Conservation (phyloP, 352 stramenopile species). For the Globisporangium alternatum region DNA sequence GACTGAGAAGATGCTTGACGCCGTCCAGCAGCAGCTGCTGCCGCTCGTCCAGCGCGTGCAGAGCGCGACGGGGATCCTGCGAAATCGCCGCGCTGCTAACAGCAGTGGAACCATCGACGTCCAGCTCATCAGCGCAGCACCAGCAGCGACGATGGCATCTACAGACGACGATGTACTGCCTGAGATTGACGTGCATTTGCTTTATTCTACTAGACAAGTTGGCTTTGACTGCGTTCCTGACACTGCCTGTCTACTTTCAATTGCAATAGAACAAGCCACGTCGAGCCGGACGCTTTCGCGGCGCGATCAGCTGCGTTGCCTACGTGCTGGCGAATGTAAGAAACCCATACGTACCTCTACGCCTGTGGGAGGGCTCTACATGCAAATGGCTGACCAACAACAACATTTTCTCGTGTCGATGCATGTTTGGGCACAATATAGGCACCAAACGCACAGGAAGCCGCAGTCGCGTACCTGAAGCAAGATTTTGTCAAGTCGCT, state of each 20-base stretch:
- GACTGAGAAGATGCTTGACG: slow-evolving; percentile 36
- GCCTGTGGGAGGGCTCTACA: neutral
- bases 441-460: slow-evolving; percentile 28
- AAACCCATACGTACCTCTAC: neutral
- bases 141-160: neutral
- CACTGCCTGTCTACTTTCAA: neutral
- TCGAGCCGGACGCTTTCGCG: slow-evolving; percentile 34
- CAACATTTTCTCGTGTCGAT: neutral
- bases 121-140: neutral
- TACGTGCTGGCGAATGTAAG: slow-evolving; percentile 36
- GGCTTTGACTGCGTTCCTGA: neutral
- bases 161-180: neutral
- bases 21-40: slow-evolving; percentile 47
- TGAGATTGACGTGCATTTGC: no score
- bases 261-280: slow-evolving; percentile 19
- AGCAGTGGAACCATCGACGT: slow-evolving; percentile 16
- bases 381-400: neutral
- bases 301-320: slow-evolving; percentile 51
- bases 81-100: slow-evolving; percentile 1
- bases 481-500: slow-evolving; percentile 68
- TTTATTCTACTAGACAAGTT: no score
- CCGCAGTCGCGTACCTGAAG: slow-evolving; percentile 55
- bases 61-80: slow-evolving; percentile 31
- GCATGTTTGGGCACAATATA: neutral
- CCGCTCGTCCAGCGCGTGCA: slow-evolving; percentile 41